phyloP scores from a whole-genome alignment of 2,329 filamentous ascomycete species.

The Ophiostoma quercus region DNA sequence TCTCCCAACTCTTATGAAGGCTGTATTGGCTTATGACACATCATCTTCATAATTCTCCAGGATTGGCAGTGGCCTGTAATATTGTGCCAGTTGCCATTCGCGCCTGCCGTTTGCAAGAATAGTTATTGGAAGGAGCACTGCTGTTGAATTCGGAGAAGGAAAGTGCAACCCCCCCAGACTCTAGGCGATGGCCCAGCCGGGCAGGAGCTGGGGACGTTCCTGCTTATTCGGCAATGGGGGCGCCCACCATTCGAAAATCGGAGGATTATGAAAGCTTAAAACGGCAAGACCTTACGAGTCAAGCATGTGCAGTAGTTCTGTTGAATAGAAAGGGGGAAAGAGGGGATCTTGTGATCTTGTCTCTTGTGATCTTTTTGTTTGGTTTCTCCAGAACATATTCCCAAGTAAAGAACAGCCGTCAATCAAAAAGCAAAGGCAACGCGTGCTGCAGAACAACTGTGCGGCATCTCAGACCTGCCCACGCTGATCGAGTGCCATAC shows the following conservation, averaged over 20 bases:
- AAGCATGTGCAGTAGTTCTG: background rate
- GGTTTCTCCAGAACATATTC: background rate
- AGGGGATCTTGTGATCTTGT: background rate
- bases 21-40: background rate
- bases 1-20: background rate
- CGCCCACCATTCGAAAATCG: background rate
- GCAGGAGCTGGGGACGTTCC: background rate
- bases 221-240: background rate
- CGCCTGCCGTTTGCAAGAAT: background rate
- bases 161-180: slow-evolving; percentile 1
- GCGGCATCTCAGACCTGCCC: background rate
- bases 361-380: background rate
- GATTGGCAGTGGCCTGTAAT: background rate
- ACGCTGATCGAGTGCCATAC: slow-evolving; percentile 2
- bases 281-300: background rate
- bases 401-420: background rate
- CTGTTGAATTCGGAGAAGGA: background rate
- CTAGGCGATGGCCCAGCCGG: background rate
- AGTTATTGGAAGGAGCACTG: background rate
- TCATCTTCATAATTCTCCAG: background rate
- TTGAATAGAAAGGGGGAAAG: background rate
- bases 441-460: background rate
- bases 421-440: background rate
- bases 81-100: background rate
- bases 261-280: background rate